A percentile compares a stretch with the other conserved stretches of the same genome.
phyloP scores from a whole-genome alignment of 2,329 filamentous ascomycete genomes.

The Leptographium wingfieldii region DNA sequence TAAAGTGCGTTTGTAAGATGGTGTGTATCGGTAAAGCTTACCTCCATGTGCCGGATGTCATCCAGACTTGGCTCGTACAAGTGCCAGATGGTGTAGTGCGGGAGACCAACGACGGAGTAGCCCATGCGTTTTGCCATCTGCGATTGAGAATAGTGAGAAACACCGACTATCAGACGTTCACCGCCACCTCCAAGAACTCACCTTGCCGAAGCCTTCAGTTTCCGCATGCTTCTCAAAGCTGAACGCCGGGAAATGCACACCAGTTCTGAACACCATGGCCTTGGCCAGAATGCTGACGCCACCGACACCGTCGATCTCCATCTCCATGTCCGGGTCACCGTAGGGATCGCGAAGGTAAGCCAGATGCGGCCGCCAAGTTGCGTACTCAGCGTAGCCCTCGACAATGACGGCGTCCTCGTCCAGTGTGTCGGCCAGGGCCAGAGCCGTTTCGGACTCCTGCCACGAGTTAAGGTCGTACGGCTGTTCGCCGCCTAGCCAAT shows the following conservation, averaged over 20 bases:
- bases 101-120: constrained; percentile 87
- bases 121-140: constrained; percentile 97
- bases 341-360: constrained; percentile 95
- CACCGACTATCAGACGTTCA: not conserved
- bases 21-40: constrained; percentile 19
- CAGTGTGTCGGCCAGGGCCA: constrained; percentile 83
- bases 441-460: constrained; percentile 96
- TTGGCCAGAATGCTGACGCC: constrained; percentile 97
- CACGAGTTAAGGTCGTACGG: constrained; percentile 98
- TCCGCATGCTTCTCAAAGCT: constrained; percentile 98
- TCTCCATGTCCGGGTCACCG: constrained; percentile 97
- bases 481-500: constrained; percentile 97
- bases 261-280: constrained; percentile 85
- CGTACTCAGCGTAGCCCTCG: constrained; percentile 96
- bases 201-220: constrained; percentile 97
- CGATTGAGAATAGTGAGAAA: not conserved
- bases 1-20: not conserved
- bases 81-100: constrained; percentile 99
- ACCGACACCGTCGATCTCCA: constrained; percentile 97
- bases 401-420: constrained; percentile 98
- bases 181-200: constrained; percentile 24
- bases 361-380: constrained; percentile 93
- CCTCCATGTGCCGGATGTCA: constrained; percentile 93
- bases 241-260: constrained; percentile 95
- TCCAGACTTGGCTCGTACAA: constrained; percentile 98